Percentiles rank a stretch among this genome's conserved stretches.
Evolutionary conservation across 2,329 filamentous ascomycete genomes (phyloP).

Genomic region (Aciculosporium take): DNA sequence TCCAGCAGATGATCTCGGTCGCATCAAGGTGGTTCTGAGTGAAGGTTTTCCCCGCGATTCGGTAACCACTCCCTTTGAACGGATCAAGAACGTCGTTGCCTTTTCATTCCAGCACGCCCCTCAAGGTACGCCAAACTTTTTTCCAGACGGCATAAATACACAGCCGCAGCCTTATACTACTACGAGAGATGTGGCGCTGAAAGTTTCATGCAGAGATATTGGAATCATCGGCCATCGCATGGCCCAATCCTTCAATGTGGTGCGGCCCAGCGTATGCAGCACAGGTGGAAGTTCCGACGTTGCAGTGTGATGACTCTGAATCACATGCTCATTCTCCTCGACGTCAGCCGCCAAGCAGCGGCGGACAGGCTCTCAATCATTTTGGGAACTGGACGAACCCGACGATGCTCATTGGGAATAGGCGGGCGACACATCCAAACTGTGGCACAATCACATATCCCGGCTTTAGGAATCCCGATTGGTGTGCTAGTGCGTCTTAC

Average conservation of each 20-base stretch:
- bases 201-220: slow-evolving; percentile 41
- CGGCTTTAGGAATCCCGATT: slow-evolving; percentile 7
- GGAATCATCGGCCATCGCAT: slow-evolving; percentile 60
- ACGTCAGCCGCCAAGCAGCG: slow-evolving; percentile 12
- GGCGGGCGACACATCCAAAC: slow-evolving; percentile 7
- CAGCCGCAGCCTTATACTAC: background rate
- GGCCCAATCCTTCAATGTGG: slow-evolving; percentile 65
- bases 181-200: background rate
- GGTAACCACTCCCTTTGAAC: slow-evolving; percentile 40
- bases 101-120: slow-evolving; percentile 84
- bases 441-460: background rate
- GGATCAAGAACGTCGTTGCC: slow-evolving; percentile 56
- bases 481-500: slow-evolving; percentile 13
- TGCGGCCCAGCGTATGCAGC: slow-evolving; percentile 29
- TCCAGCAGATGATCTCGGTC: slow-evolving; percentile 53
- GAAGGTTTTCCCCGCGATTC: slow-evolving; percentile 52
- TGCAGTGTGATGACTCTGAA: slow-evolving; percentile 33
- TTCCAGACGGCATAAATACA: background rate
- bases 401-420: background rate
- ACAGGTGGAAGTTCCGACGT: slow-evolving; percentile 26
- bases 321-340: slow-evolving; percentile 50
- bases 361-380: background rate
- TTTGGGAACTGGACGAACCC: background rate
- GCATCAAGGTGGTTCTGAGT: slow-evolving; percentile 63
- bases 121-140: slow-evolving; percentile 37